Conservation (phyloP, 2,329 filamentous ascomycete genomes). For the Talaromyces sp. region DNA sequence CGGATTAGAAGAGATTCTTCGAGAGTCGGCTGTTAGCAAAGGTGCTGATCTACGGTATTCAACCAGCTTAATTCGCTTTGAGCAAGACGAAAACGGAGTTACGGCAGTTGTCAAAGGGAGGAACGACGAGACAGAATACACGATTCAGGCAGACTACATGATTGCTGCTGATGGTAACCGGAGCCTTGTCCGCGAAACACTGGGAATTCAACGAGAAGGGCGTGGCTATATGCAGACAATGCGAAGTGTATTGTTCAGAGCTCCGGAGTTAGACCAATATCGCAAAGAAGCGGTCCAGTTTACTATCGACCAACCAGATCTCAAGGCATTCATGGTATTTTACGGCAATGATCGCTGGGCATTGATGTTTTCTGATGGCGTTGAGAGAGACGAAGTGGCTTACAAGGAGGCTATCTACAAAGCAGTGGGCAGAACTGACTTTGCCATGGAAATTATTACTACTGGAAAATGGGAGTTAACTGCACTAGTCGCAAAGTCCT, state of each 20-base stretch:
- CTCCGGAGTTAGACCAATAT: conserved; percentile 13
- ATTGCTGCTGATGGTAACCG: conserved; percentile 46
- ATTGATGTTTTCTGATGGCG: conserved; percentile 17
- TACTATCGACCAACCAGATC: conserved; percentile 19
- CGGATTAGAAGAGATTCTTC: conserved; percentile 35
- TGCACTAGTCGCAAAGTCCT: conserved; percentile 21
- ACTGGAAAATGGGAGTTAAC: conserved; percentile 28
- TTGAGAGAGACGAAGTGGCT: conserved; percentile 15
- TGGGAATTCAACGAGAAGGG: conserved; percentile 16
- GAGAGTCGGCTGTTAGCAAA: conserved; percentile 23
- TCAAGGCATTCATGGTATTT: conserved; percentile 18
- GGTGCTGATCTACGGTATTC: conserved; percentile 29
- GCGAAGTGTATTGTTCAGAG: conserved; percentile 19
- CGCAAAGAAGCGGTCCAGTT: conserved; percentile 17
- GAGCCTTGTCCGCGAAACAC: conserved; percentile 31
- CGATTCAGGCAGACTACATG: conserved; percentile 29
- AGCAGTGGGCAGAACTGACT: conserved; percentile 23
- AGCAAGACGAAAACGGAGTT: conserved; percentile 21
- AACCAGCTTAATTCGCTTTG: conserved; percentile 19
- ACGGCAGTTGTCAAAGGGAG: conserved; percentile 18
- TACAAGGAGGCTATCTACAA: conserved; percentile 17
- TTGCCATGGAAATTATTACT: conserved; percentile 27
- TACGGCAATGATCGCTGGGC: conserved; percentile 21
- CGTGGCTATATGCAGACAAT: conserved; percentile 18
- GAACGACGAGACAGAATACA: conserved; percentile 2